These are phyloP conservation scores for Plasmodium knowlesi DNA, from an alignment of 169 alveolate genomes.

Conservation along the genomic window DNA sequence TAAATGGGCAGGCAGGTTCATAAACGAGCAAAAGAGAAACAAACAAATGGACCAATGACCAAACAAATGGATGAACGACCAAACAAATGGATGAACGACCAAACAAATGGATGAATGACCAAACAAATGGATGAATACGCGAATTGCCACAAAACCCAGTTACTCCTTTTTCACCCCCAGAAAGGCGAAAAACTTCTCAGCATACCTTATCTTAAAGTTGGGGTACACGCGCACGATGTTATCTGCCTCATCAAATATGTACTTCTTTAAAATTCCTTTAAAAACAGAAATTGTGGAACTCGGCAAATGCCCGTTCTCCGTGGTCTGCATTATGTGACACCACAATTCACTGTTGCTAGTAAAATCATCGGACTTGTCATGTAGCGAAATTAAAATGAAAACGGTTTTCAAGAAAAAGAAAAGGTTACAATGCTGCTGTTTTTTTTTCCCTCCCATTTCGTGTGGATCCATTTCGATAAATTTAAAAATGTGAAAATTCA, in stretches of 20 bases:
- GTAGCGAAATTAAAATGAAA: slow-evolving; percentile 51
- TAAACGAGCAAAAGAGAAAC: background rate
- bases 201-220: slow-evolving; percentile 40
- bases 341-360: slow-evolving; percentile 16
- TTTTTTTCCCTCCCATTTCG: background rate
- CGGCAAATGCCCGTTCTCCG: background rate
- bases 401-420: slow-evolving; percentile 61
- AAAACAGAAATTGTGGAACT: slow-evolving; percentile 11
- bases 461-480: slow-evolving; percentile 26
- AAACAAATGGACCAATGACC: background rate
- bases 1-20: background rate
- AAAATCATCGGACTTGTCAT: background rate
- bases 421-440: slow-evolving; percentile 8
- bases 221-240: slow-evolving; percentile 45
- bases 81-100: background rate
- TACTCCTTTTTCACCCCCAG: slow-evolving; percentile 4
- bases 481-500: slow-evolving; percentile 55
- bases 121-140: background rate
- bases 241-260: slow-evolving; percentile 60
- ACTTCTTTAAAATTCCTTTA: slow-evolving; percentile 56
- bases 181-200: slow-evolving; percentile 29
- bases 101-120: background rate
- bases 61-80: no score
- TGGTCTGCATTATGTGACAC: slow-evolving; percentile 15
- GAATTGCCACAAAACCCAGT: background rate